Percentiles rank a stretch among this genome's conserved stretches.
Conservation (phyloP, 305 asterid genomes). For the Fraxinus sp. region DNA sequence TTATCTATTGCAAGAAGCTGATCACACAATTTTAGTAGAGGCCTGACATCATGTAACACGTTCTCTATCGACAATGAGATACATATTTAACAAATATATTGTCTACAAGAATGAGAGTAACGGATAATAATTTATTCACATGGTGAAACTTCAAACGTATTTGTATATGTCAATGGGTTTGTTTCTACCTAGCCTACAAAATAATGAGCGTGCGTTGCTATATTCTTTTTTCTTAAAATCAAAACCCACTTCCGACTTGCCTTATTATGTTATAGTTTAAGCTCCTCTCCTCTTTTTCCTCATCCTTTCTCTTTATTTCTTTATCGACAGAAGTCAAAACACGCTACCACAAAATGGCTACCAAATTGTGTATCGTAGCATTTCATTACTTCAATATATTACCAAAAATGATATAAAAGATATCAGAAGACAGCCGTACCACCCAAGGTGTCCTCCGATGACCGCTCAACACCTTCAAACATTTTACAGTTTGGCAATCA, state of each 20-base stretch:
- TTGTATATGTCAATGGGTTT: neutral
- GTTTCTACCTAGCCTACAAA: neutral
- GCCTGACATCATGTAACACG: neutral
- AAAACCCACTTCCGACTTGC: neutral
- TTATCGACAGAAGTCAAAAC: constrained; percentile 4
- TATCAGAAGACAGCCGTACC: constrained; percentile 56
- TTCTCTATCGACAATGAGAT: neutral
- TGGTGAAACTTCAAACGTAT: neutral
- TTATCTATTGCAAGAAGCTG: neutral
- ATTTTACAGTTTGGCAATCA: constrained; percentile 81
- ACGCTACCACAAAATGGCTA: neutral
- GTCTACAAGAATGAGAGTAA: neutral
- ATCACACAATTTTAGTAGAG: neutral
- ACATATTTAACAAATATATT: neutral
- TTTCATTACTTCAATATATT: neutral
- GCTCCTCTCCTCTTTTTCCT: neutral
- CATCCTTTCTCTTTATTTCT: neutral
- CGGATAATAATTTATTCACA: neutral
- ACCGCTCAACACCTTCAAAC: constrained; percentile 91
- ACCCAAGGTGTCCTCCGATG: constrained; percentile 99
- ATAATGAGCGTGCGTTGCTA: neutral
- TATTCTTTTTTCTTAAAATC: neutral
- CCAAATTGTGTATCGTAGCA: constrained; percentile 12
- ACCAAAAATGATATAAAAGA: constrained; percentile 4
- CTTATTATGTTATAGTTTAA: neutral